phyloP scores from a whole-genome alignment of 2,329 filamentous ascomycete genomes.

The Ophiostoma triangulosporum region DNA sequence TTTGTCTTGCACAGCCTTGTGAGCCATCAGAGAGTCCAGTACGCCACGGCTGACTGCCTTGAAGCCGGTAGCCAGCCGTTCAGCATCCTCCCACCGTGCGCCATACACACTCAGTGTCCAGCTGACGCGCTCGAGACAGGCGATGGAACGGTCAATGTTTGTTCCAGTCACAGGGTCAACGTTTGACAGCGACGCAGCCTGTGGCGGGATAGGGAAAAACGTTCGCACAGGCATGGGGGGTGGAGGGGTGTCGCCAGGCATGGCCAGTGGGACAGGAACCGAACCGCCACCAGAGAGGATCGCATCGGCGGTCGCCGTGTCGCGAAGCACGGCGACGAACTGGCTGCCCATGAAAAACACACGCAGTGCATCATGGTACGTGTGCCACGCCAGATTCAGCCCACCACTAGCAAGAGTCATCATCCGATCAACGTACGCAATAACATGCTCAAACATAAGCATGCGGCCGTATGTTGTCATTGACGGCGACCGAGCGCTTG shows the following conservation, averaged over 20 bases:
- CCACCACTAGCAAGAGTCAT: conserved; percentile 50
- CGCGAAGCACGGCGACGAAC: conserved; percentile 45
- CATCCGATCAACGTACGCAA: conserved; percentile 68
- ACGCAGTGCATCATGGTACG: conserved; percentile 76
- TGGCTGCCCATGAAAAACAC: conserved; percentile 63
- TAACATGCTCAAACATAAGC: conserved; percentile 74
- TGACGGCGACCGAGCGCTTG: conserved; percentile 58
- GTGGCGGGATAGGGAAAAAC: conserved; percentile 4
- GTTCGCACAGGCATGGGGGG: conserved; percentile 37
- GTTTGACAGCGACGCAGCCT: conserved; percentile 14
- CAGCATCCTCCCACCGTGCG: conserved; percentile 44
- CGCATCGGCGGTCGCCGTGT: conserved; percentile 35
- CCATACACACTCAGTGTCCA: conserved; percentile 43
- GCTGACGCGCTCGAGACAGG: conserved; percentile 39
- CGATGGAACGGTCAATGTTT: conserved; percentile 41
- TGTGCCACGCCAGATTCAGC: conserved; percentile 53
- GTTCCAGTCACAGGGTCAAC: conserved; percentile 21
- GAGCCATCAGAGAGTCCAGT: conserved; percentile 28
- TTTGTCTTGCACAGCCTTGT: conserved; percentile 18
- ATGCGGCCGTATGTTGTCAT: conserved; percentile 65
- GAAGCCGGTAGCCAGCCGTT: conserved; percentile 39
- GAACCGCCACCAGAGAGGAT: conserved; percentile 35
- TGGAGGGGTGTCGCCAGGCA: conserved; percentile 33
- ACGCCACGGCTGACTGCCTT: conserved; percentile 34
- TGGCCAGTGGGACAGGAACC: conserved; percentile 29